Base-by-base conservation (phyloP, 345 rosid species). In the Arabidopsis suecica region DNA sequence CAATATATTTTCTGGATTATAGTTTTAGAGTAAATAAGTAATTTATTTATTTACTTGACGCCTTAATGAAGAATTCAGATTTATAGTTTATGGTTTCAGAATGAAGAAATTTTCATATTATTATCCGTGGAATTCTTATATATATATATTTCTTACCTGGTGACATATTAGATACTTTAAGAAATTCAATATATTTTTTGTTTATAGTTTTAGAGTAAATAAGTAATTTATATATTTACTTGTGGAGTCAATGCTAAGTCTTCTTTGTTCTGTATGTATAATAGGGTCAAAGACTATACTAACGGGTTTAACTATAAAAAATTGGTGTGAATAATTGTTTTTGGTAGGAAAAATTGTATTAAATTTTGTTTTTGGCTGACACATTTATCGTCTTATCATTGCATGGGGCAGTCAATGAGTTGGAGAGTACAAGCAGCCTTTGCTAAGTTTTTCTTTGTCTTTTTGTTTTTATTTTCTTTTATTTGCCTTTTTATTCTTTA, bases 371-470 rank as follows among this genome's bases (percentile, higher is more conserved):
- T 76, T 73, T 84, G 49, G 70, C 85, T 82, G 88, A 76, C 88
- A 84, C 69, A 72, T 48, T 72, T 73, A 78, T 79, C 88, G 76
- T 82, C 82, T 60, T 78, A 78, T 78, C 78, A 78, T 74, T 79
- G 82, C 82, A 74, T 74, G 79, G 75, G 71, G 71, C 75, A 74
- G 82, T 73, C 71, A 79, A 79, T 73, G 82, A 79, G 71, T 79
- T 74, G 79, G 67, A 79, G 75, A 69, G 82, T 79, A 74, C 68
- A 79, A 79, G 79, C 75, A 74, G 79, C 71, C 73, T 79, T 79
- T 79, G 75, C 45, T 79, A 67, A 72, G 75, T 66, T 61, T 66
- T 61, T 69, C 49, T 69, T 79, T 74, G 82, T 79, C 82, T 79
- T 79, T 79, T 74, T 74, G 82, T 79, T 68, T 69, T 79, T 74